phyloP scores from a whole-genome alignment of 805 yeast genomes.

The Ogataea minuta region DNA sequence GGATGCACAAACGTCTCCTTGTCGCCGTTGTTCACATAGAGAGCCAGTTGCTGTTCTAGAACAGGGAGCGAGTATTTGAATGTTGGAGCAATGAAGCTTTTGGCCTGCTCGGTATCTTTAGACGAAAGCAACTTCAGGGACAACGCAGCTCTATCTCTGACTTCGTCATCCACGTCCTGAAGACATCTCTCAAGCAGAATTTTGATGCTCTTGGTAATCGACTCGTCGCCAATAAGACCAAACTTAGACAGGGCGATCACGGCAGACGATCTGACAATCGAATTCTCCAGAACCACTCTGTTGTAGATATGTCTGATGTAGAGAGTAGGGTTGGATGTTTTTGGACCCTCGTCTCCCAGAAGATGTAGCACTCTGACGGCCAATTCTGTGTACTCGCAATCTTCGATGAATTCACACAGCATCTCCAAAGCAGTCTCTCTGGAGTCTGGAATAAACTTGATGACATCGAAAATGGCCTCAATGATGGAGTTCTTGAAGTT shows the following conservation, averaged over 20 bases:
- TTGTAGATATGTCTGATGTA: constrained; percentile 96
- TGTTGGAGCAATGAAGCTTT: constrained; percentile 62
- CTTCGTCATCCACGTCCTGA: constrained; percentile 92
- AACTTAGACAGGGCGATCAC: constrained; percentile 90
- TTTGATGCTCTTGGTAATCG: constrained; percentile 64
- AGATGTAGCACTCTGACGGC: constrained; percentile 90
- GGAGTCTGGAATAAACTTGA: constrained; percentile 80
- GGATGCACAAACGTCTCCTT: constrained; percentile 48
- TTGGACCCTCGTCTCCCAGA: constrained; percentile 93
- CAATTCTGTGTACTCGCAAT: constrained; percentile 93
- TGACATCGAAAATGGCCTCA: constrained; percentile 89
- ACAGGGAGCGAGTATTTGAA: constrained; percentile 69
- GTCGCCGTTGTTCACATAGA: constrained; percentile 57
- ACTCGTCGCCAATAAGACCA: constrained; percentile 71
- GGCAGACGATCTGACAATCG: constrained; percentile 94
- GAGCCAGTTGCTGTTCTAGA: constrained; percentile 73
- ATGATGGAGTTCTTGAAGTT: constrained; percentile 82
- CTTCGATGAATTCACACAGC: constrained; percentile 95
- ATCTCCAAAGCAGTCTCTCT: constrained; percentile 80
- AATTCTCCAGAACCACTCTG: constrained; percentile 93
- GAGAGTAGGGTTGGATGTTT: constrained; percentile 77
- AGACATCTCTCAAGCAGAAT: constrained; percentile 80
- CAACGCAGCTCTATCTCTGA: constrained; percentile 93
- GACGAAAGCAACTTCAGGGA: constrained; percentile 64
- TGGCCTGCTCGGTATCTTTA: constrained; percentile 37